These are phyloP conservation scores for Talaromyces adpressus DNA, from an alignment of 495 filamentous ascomycete genomes.

Conservation along the genomic window DNA sequence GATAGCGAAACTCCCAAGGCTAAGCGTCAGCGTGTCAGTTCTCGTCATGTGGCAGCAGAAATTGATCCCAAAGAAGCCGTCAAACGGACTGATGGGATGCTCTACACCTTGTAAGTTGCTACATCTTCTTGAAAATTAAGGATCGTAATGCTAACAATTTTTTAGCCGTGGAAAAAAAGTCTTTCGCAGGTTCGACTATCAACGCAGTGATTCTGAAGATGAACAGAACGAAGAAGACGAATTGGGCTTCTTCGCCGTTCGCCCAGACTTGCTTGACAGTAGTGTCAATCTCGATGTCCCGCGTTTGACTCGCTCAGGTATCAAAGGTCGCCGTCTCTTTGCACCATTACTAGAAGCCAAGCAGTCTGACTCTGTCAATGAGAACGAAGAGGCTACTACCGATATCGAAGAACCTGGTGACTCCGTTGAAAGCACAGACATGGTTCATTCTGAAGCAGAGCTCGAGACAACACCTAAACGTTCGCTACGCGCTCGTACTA, in stretches of 20 bases:
- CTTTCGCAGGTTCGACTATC: constrained; percentile 52
- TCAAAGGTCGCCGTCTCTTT: constrained; percentile 86
- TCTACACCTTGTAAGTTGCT: constrained; percentile 77
- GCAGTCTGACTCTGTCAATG: constrained; percentile 31
- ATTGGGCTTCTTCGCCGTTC: constrained; percentile 31
- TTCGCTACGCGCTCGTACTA: constrained; percentile 24
- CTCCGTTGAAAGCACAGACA: constrained; percentile 36
- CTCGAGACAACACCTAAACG: constrained; percentile 2
- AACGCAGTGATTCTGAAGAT: constrained; percentile 37
- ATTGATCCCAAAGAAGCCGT: constrained; percentile 52
- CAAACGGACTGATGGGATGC: constrained; percentile 66
- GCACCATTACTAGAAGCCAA: constrained; percentile 38
- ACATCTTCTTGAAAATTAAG: neutral
- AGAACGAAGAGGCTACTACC: constrained; percentile 46
- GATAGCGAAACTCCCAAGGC: constrained; percentile 24
- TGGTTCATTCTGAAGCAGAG: constrained; percentile 8
- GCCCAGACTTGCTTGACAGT: constrained; percentile 33
- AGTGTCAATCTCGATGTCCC: constrained; percentile 28
- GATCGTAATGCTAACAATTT: constrained; percentile 20
- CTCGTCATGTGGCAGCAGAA: constrained; percentile 15
- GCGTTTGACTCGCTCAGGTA: constrained; percentile 60
- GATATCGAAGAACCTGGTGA: constrained; percentile 54
- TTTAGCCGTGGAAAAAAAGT: constrained; percentile 83
- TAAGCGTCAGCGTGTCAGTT: constrained; percentile 24
- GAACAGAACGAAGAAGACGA: constrained; percentile 41